Conservation (phyloP, 2,329 filamentous ascomycete species). For the Daldinia eschscholtzii region DNA sequence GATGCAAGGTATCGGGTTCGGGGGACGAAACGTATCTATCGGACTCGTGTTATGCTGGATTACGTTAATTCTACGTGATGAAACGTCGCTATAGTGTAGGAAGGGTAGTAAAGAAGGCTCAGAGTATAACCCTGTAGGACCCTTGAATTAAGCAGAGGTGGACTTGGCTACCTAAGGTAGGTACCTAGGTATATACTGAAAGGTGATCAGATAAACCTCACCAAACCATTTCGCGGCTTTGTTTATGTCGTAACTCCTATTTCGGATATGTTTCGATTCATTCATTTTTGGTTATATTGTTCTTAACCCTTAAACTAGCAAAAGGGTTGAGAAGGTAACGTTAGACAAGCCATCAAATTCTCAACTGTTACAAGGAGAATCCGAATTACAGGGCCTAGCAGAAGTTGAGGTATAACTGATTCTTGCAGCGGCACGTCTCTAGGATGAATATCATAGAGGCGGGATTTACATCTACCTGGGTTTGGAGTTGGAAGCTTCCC, state of each 20-base stretch:
- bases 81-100: neutral
- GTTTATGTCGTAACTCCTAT: neutral
- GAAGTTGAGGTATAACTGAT: neutral
- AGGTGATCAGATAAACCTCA: neutral
- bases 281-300: neutral
- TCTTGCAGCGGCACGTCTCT: neutral
- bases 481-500: neutral
- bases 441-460: neutral
- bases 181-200: no score
- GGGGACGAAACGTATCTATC: neutral
- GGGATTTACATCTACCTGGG: neutral
- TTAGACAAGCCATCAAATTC: neutral
- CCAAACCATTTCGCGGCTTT: neutral
- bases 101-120: neutral
- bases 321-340: neutral
- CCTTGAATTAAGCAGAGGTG: no score
- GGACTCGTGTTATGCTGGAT: neutral
- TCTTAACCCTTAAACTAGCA: neutral
- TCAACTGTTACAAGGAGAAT: neutral
- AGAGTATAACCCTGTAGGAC: neutral
- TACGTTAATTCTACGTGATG: neutral
- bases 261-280: neutral
- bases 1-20: constrained; percentile 50
- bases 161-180: no score
- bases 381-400: neutral